These are phyloP conservation scores for Areca catechu DNA, from an alignment of 176 grass and related monocot species.

Conservation along the genomic window DNA sequence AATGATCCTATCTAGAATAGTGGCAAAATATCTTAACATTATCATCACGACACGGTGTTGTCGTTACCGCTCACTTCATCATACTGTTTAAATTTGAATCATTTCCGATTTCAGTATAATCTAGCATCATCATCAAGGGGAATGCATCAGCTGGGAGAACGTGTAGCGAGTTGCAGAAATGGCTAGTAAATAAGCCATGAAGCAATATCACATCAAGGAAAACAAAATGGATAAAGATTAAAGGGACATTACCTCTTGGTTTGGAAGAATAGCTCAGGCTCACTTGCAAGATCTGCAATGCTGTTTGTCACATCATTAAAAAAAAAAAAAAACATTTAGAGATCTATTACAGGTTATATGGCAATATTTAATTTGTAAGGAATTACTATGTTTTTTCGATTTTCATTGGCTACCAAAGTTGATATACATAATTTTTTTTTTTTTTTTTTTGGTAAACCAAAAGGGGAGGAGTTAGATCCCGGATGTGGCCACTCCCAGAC, in stretches of 20 bases:
- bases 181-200: slow-evolving; percentile 18
- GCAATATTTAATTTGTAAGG: too few relatives aligned
- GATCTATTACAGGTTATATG: too few relatives aligned
- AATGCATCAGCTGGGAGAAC: slow-evolving; percentile 17
- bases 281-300: slow-evolving; percentile 77
- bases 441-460: too few relatives aligned
- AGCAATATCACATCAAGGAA: slow-evolving; percentile 9
- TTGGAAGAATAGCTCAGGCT: slow-evolving; percentile 61
- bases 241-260: slow-evolving; percentile 49
- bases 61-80: slow-evolving; percentile 17
- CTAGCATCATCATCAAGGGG: slow-evolving; percentile 58
- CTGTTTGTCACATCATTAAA: slow-evolving; percentile 26
- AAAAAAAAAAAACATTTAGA: slow-evolving; percentile 1
- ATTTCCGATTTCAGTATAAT: slow-evolving; percentile 85
- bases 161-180: slow-evolving; percentile 19
- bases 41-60: slow-evolving; percentile 5
- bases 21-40: background rate
- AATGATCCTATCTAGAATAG: background rate
- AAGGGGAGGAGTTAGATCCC: too few relatives aligned
- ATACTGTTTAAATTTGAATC: slow-evolving; percentile 64
- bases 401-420: too few relatives aligned
- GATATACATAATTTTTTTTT: too few relatives aligned
- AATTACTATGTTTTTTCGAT: too few relatives aligned
- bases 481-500: too few relatives aligned
- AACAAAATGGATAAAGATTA: too few relatives aligned